Conservation (phyloP, 108 stramenopile species). For the Skeletonema marinoi region DNA sequence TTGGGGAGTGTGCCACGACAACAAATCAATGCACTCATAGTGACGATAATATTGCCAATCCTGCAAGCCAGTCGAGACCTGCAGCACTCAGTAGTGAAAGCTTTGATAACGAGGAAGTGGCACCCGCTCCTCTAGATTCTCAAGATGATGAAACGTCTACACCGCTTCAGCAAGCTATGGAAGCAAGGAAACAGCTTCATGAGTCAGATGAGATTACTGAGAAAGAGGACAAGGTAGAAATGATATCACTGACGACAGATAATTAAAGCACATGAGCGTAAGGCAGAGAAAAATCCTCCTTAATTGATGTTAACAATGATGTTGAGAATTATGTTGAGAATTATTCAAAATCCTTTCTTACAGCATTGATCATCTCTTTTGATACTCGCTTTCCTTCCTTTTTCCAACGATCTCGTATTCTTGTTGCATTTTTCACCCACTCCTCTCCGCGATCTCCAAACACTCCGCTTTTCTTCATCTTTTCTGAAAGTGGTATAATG, state of each 20-base stretch:
- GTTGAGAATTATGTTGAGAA: not conserved
- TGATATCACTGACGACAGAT: not conserved
- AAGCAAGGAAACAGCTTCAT: not conserved
- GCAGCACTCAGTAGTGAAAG: not conserved
- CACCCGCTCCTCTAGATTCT: not conserved
- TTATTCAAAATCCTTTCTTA: not conserved
- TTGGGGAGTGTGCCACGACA: not conserved
- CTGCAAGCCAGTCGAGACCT: not conserved
- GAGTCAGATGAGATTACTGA: not conserved
- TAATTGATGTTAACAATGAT: not conserved
- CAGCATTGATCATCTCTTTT: constrained; percentile 40
- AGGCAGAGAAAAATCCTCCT: not conserved
- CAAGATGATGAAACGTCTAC: not conserved
- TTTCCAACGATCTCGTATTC: constrained; percentile 60
- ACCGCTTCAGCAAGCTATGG: not conserved
- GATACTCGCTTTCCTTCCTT: constrained; percentile 58
- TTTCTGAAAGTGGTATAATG: constrained; percentile 68
- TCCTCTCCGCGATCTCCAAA: constrained; percentile 63
- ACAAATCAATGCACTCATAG: not conserved
- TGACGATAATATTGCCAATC: not conserved
- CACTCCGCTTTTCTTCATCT: constrained; percentile 62
- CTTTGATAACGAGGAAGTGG: not conserved
- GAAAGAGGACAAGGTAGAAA: not conserved
- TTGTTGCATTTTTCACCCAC: constrained; percentile 57
- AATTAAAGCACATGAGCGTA: not conserved